phyloP scores from a whole-genome alignment of 2,329 filamentous ascomycete species.

The Cercospora janseana region DNA sequence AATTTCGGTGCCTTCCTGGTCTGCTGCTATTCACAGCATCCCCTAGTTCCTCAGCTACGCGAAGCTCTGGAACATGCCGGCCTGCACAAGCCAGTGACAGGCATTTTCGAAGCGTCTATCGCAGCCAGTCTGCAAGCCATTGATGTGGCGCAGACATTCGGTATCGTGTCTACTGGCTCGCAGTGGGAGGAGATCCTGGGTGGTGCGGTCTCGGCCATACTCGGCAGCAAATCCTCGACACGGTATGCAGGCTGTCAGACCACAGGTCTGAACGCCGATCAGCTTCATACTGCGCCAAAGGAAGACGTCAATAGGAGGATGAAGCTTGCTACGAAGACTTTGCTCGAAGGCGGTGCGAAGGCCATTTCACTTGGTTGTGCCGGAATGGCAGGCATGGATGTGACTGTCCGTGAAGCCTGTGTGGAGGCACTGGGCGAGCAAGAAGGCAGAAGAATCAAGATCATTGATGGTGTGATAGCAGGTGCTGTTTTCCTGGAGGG shows the following conservation, averaged over 20 bases:
- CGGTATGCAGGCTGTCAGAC: conserved; percentile 76
- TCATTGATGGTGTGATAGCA: conserved; percentile 78
- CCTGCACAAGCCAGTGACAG: conserved; percentile 59
- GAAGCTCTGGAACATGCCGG: conserved; percentile 19
- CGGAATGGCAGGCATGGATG: conserved; percentile 82
- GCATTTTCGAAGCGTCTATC: conserved; percentile 86
- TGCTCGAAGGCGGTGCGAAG: conserved; percentile 50
- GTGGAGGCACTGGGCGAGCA: conserved; percentile 46
- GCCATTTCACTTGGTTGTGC: conserved; percentile 84
- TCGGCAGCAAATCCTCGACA: conserved; percentile 51
- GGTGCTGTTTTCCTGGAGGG: conserved; percentile 64
- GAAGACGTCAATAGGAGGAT: conserved; percentile 66
- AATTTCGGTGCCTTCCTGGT: conserved; percentile 75
- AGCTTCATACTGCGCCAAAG: conserved; percentile 69
- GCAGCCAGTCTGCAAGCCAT: conserved; percentile 59
- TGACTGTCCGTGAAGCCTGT: conserved; percentile 16
- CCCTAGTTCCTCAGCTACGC: conserved; percentile 58
- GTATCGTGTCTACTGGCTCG: conserved; percentile 82
- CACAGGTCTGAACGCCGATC: conserved; percentile 74
- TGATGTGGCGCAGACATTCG: conserved; percentile 60
- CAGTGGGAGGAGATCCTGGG: conserved; percentile 76
- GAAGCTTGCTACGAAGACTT: conserved; percentile 64
- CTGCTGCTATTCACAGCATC: conserved; percentile 84
- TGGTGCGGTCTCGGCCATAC: conserved; percentile 61
- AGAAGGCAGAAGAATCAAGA: conserved; percentile 59